Conservation (phyloP, 176 grass and related monocot genomes). For the Eremochloa ophiuroides region DNA sequence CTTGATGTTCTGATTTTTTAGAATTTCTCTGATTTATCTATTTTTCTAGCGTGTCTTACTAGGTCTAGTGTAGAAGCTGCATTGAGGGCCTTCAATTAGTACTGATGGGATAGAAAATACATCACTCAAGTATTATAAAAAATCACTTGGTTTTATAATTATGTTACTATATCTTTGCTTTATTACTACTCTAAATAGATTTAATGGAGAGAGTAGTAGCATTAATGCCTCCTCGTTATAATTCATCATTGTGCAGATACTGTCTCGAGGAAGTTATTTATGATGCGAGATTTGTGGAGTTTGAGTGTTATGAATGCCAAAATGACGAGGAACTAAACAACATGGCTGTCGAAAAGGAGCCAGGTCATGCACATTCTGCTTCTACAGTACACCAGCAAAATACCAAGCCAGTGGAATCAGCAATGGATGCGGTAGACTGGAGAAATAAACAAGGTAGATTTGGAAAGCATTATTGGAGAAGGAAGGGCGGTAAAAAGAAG, state of each 20-base stretch:
- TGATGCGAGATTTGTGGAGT: conserved; percentile 8
- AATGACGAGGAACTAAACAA: neutral
- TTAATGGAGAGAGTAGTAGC: neutral
- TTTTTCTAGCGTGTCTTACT: neutral
- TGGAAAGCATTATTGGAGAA: neutral
- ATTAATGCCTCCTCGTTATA: neutral
- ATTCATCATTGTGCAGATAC: conserved; percentile 24
- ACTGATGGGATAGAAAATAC: neutral
- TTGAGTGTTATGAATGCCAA: conserved; percentile 23
- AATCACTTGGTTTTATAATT: neutral
- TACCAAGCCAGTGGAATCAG: neutral
- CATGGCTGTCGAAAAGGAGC: neutral
- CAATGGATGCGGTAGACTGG: neutral
- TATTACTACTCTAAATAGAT: neutral
- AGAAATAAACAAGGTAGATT: neutral
- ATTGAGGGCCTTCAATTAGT: neutral
- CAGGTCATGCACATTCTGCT: neutral
- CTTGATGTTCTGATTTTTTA: neutral
- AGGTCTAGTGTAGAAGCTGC: neutral
- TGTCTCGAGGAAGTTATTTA: conserved; percentile 21
- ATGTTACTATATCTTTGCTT: neutral
- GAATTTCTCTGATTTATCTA: neutral
- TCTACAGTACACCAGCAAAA: neutral
- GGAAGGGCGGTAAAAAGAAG: neutral
- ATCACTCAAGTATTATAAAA: neutral